A percentile compares a stretch with the other conserved stretches of the same genome.
Conservation (phyloP, 345 rosid genomes). For the Populus nigra region DNA sequence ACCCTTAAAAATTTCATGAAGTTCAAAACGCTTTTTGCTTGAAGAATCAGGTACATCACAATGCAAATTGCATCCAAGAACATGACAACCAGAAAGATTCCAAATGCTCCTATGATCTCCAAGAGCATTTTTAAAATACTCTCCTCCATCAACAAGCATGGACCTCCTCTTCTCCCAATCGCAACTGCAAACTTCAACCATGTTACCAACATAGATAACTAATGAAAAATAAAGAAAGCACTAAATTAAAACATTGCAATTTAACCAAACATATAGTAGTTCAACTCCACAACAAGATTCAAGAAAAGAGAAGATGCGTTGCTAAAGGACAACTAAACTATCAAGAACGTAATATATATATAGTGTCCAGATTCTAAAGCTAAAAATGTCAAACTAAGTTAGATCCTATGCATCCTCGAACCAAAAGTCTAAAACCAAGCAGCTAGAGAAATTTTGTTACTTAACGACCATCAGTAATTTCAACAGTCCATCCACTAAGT, state of each 20-base stretch:
- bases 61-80: conserved; percentile 61
- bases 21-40: conserved; percentile 59
- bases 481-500: too few relatives aligned
- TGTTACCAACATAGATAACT: not conserved
- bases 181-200: conserved; percentile 55
- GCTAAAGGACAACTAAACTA: not conserved
- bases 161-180: conserved; percentile 73
- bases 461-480: too few relatives aligned
- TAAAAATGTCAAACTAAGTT: too few relatives aligned
- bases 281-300: not conserved
- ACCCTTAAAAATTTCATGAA: conserved; percentile 75
- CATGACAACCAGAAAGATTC: conserved; percentile 79
- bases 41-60: conserved; percentile 48
- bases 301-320: not conserved
- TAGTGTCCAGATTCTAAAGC: too few relatives aligned
- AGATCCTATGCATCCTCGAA: not conserved
- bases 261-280: not conserved
- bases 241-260: not conserved
- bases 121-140: conserved; percentile 26
- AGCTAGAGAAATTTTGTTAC: too few relatives aligned
- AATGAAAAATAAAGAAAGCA: not conserved
- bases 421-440: not conserved
- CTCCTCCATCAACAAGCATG: conserved; percentile 42
- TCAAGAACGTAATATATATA: not conserved
- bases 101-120: conserved; percentile 42